Base-by-base conservation (phyloP, 2,329 filamentous ascomycete genomes). In the Colletotrichum lentis region DNA sequence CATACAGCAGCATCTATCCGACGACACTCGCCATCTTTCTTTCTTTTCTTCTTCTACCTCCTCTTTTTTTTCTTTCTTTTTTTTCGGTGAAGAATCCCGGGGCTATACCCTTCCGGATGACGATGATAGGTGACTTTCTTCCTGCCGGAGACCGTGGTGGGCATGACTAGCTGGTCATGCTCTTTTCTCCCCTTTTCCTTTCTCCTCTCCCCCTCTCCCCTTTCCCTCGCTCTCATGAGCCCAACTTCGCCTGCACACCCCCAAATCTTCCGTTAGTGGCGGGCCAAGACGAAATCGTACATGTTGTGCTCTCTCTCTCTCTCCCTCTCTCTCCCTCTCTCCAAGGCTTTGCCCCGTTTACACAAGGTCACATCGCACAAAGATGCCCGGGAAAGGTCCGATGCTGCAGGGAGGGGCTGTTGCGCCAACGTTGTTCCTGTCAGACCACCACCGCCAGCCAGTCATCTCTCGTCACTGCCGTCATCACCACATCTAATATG, bases 311-410 rank as follows among this genome's bases (percentile, higher is more conserved):
- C 37, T 55, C 65, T 65, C 35, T 24, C 62, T 65, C 62, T 31
- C 27, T 27, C 27, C 7, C 27, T 27, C 27, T 27, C 27, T 27
- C 27, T 8, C 54, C 27, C 20, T 59, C 65, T 65, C 35, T 24
- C 62, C 65, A 55, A 68, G 47, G 20, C 60, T 64, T 31, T 44
- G 37, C 61, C 46, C 49, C 61, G 31, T 37, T 41, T 54, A 49
- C 41, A 49, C 61, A 47, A 47, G 50, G 49, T 68, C 55, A 61
- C 62, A 68, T 68, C 55, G 44, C 55, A 68, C 65, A 65, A 44
- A 68, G 65, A 68, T 65, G 65, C 55, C 65, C 65, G 62, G 65
- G 24, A 65, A 68, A 68, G 65, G 62, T 68, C 65, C 65, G 65
- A 68, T 68, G 62, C 65, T 65, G 62, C 65, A 68, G 31, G 47